These are phyloP conservation scores for Clathrus columnatus DNA, from an alignment of 768 basidiomycete genomes.

Conservation along the genomic window DNA sequence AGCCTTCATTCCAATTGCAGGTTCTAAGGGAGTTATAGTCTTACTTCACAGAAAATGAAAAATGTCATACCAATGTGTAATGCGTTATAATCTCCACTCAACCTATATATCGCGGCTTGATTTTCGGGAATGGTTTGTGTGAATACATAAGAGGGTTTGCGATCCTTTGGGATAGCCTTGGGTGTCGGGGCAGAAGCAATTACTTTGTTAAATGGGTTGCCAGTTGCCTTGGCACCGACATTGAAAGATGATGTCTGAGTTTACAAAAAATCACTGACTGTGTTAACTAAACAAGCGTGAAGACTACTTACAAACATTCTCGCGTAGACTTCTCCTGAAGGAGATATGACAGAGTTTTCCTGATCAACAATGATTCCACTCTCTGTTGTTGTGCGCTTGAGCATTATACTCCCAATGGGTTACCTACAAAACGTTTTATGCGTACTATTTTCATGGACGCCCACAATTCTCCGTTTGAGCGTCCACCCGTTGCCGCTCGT, in stretches of 20 bases:
- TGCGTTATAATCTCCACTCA: slow-evolving; percentile 75
- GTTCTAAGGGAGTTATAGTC: slow-evolving; percentile 38
- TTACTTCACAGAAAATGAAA: neutral
- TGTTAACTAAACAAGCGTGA: neutral
- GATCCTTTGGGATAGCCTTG: slow-evolving; percentile 52
- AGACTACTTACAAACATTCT: slow-evolving; percentile 47
- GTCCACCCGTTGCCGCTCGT: slow-evolving; percentile 78
- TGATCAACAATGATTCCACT: slow-evolving; percentile 63
- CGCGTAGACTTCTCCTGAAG: slow-evolving; percentile 49
- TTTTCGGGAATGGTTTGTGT: slow-evolving; percentile 46
- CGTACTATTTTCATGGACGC: slow-evolving; percentile 77
- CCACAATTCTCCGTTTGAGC: slow-evolving; percentile 53
- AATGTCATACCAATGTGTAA: slow-evolving; percentile 53
- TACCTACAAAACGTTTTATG: neutral
- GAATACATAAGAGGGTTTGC: slow-evolving; percentile 51
- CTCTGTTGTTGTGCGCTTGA: slow-evolving; percentile 32
- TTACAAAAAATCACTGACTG: neutral
- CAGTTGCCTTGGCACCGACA: slow-evolving; percentile 57
- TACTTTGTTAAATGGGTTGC: slow-evolving; percentile 50
- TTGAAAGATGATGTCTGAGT: slow-evolving; percentile 58
- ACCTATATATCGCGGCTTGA: slow-evolving; percentile 63
- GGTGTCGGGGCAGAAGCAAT: slow-evolving; percentile 53
- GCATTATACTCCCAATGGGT: neutral
- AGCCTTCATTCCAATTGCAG: slow-evolving; percentile 55
- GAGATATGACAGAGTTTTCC: slow-evolving; percentile 56